Evolutionary conservation across 495 filamentous ascomycete species (phyloP).

Genomic region (Daldinia childiae): DNA sequence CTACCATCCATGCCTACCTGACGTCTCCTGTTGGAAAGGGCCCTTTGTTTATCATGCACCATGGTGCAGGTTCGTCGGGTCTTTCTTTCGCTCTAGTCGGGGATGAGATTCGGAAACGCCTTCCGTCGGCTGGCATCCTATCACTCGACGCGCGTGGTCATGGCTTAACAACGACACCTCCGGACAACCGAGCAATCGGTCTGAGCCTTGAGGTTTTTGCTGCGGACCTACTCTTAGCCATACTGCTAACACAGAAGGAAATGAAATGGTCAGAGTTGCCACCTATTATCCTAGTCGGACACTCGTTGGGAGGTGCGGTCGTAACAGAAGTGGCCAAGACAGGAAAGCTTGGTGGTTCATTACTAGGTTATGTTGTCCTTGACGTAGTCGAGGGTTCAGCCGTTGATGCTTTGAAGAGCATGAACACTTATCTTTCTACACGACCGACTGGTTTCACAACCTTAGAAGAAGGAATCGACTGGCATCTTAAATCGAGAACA

Average conservation of each 20-base stretch:
- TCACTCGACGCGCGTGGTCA: conserved; percentile 88
- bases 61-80: conserved; percentile 89
- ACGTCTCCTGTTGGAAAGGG: conserved; percentile 69
- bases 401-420: conserved; percentile 93
- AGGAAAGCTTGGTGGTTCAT: conserved; percentile 67
- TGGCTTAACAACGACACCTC: conserved; percentile 70
- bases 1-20: conserved; percentile 84
- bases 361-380: conserved; percentile 89
- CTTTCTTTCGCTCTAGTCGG: conserved; percentile 87
- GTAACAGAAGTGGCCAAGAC: conserved; percentile 82
- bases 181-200: conserved; percentile 59
- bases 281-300: conserved; percentile 84
- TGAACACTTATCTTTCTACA: conserved; percentile 88
- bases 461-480: conserved; percentile 83
- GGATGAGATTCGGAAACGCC: conserved; percentile 75
- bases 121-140: conserved; percentile 85
- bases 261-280: conserved; percentile 80
- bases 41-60: conserved; percentile 88
- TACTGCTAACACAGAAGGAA: conserved; percentile 67
- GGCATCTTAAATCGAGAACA: conserved; percentile 92
- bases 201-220: conserved; percentile 75
- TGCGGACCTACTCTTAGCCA: conserved; percentile 74
- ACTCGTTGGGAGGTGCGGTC: conserved; percentile 94
- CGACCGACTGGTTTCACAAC: conserved; percentile 82
- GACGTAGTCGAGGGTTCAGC: conserved; percentile 91